Conservation (phyloP, 176 grass and related monocot genomes). For the Oryza longistaminata region DNA sequence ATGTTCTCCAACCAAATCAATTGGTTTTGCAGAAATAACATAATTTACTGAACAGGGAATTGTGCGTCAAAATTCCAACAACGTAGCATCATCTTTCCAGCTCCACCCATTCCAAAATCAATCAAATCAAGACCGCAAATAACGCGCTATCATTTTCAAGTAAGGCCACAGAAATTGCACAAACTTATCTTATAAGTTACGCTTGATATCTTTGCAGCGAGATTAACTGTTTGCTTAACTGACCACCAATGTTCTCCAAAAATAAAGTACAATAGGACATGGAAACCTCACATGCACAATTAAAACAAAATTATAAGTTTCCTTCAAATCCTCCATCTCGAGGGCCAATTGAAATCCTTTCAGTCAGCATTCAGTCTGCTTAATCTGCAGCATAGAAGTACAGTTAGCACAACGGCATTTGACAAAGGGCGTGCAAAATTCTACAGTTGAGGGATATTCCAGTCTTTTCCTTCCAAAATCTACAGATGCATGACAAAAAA, state of each 20-base stretch:
- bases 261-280: neutral
- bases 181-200: neutral
- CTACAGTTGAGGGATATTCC: neutral
- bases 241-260: neutral
- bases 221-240: conserved; percentile 3
- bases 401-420: neutral
- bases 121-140: neutral
- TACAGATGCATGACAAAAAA: neutral
- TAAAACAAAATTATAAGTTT: neutral
- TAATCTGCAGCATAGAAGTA: neutral
- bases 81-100: no score
- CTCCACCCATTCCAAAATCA: no score
- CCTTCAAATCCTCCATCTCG: neutral
- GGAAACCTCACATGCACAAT: neutral
- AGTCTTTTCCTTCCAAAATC: neutral
- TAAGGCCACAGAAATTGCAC: neutral
- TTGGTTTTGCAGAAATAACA: no score
- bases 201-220: neutral
- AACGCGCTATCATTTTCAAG: neutral
- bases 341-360: neutral
- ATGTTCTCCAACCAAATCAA: no score
- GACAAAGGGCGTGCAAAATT: neutral
- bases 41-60: no score
- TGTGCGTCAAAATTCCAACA: no score
- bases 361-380: neutral